Evolutionary conservation across 306 rosid species (phyloP), one percentile per base, ranked within the genome.

Genomic region (Quercus glauca): DNA sequence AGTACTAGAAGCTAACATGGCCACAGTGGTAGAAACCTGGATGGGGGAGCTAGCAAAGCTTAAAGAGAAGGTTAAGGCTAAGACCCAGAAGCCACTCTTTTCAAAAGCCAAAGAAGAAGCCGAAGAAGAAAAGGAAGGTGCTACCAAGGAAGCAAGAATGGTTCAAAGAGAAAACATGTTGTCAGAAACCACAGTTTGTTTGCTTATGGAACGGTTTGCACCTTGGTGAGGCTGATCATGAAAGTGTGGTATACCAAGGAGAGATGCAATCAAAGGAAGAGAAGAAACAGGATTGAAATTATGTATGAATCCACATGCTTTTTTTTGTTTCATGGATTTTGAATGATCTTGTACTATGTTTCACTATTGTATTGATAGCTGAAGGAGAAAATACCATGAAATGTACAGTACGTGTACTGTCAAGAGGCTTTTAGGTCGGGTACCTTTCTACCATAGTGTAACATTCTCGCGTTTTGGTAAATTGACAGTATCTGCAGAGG

Each of bases 161-260:
- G 73, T 41, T 76, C 75, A 33, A 37, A 73, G 67, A 73, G 84
- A 77, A 52, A 4, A 49, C 53, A 70, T 84, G 28, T 79, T 94
- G 86, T 94, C 97, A 10, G 99, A 95, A 60, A 84, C 86, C 35
- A 89, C 92, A 0, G 74, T 92, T 4, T 91, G 83, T 83, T 68
- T 95, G 96, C 90, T 92, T 55, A 91, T 92, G 92, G 97, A 95
- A 80, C 93, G 98, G 1, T 92, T 95, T 73, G 96, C 90, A n/a
- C 97, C 97, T 58, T 87, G 89, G 85, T 95, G 87, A 90, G 77
- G 1, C 35, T 20, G 71, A 19, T 14, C 19, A 29, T 51, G 7
- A 5, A 9, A 8, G 11, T 15, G 45, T 23, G n/a, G 52, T 49
- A 0, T 31, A 18, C 19, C 11, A 13, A 18, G n/a, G 6, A 12